Evolutionary conservation across 2,329 filamentous ascomycete species (phyloP), one percentile per base, ranked within the genome.

Genomic region (Reticulascus tulasneorum): DNA sequence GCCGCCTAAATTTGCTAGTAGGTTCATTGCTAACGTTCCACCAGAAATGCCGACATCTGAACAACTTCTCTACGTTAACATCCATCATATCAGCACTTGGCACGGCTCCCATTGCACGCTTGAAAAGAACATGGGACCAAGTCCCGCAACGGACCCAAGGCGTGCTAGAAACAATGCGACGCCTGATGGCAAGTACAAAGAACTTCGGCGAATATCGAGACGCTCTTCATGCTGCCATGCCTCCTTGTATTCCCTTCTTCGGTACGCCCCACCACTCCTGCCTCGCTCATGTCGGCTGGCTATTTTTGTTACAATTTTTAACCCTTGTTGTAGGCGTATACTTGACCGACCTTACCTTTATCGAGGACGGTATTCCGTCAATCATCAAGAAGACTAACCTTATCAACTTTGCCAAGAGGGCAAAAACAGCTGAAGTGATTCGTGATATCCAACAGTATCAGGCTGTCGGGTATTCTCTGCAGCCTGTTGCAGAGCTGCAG

Each of bases 361-460:
- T 98, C 47, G 93, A 98, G 62, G 91, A 98, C 54, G 93, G 93
- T 49, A 98, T 98, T 45, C 89, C 93, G 4, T 94, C 90, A 9
- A 80, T 95, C 51, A 89, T 94, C 64, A 97, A 96, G 64, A 94
- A 94, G 64, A 93, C 90, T 7, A 88, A 94, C 54, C 73, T 96
- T 49, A 96, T 98, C 71, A 98, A 98, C 67, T 98, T 98, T 63
- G 89, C 90, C 54, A 98, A 98, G 73, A 84, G 93, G 34, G 86
- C 89, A 37, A 98, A 97, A 74, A 97, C 93, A 11, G 93, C 93
- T 15, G 93, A 97, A 59, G 93, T 98, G 26, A 98, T 98, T 52
- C 86, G 90, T 45, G 91, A 97, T 59, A 97, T 98, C 47, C 93
- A 97, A 61, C 91, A 97, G 59, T 98, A 96, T 59, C 93, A 98